These are phyloP conservation scores for Tillandsia fasciculata DNA, from an alignment of 176 grass and related monocot genomes.

Conservation along the genomic window DNA sequence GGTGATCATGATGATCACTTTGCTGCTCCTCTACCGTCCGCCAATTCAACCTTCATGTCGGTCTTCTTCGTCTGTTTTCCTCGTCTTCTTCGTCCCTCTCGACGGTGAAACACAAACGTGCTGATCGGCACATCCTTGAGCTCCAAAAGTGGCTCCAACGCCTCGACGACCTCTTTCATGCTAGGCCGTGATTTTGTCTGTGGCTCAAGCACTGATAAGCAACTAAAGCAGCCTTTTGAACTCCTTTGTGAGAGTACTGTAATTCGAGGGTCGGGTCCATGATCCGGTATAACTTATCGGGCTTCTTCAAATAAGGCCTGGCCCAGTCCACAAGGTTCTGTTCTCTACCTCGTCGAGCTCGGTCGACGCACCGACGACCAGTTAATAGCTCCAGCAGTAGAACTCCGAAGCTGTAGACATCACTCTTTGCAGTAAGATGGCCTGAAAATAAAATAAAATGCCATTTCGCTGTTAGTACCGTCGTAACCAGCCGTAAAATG, in stretches of 20 bases:
- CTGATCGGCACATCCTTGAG: constrained; percentile 53
- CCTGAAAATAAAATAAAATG: constrained; percentile 18
- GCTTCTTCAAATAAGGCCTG: constrained; percentile 38
- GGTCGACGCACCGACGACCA: constrained; percentile 44
- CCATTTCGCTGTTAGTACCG: neutral
- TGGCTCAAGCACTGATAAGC: constrained; percentile 82
- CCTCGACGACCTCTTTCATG: constrained; percentile 57
- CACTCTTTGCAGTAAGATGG: constrained; percentile 70
- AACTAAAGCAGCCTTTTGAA: constrained; percentile 54
- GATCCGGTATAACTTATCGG: constrained; percentile 39
- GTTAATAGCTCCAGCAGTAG: constrained; percentile 59
- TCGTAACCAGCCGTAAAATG: neutral
- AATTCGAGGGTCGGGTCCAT: constrained; percentile 62
- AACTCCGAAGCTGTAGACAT: constrained; percentile 76
- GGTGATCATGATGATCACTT: constrained; percentile 35
- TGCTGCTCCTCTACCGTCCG: constrained; percentile 28
- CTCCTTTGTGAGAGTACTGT: constrained; percentile 57
- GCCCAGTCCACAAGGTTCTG: constrained; percentile 76
- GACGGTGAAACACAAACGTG: constrained; percentile 58
- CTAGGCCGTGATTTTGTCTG: constrained; percentile 59
- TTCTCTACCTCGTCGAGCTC: constrained; percentile 30
- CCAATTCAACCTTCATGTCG: constrained; percentile 24
- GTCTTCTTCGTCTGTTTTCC: constrained; percentile 22
- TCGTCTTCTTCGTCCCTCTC: constrained; percentile 44
- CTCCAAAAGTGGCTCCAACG: constrained; percentile 50